Conservation (phyloP, 257 asterid species). For the Nicotiana tomentosiformis region DNA sequence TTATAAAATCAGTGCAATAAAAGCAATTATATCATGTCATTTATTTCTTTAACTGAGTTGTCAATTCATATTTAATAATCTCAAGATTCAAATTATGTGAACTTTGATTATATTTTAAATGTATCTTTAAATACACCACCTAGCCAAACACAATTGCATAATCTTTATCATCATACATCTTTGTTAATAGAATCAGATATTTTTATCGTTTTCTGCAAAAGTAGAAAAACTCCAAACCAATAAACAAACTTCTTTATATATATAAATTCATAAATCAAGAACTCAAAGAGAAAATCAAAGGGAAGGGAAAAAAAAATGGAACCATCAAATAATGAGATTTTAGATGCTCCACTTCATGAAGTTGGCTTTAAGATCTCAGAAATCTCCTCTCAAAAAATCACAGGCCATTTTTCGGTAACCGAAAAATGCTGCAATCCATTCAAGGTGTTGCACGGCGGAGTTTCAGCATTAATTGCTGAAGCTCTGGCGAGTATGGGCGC, state of each 20-base stretch:
- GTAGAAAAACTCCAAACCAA: neutral
- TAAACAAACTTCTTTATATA: neutral
- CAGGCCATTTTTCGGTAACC: constrained; percentile 53
- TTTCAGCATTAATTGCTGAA: constrained; percentile 33
- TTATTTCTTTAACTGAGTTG: neutral
- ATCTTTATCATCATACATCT: neutral
- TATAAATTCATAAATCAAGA: neutral
- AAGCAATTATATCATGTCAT: neutral
- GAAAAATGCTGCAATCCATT: constrained; percentile 62
- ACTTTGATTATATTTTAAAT: no score
- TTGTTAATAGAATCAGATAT: neutral
- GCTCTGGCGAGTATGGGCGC: constrained; percentile 40
- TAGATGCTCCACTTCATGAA: constrained; percentile 48
- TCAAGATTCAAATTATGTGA: no score
- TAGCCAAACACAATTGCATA: neutral
- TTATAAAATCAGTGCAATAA: neutral
- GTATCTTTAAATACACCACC: neutral
- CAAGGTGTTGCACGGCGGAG: constrained; percentile 41
- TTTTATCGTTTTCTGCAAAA: neutral
- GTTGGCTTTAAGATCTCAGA: constrained; percentile 62
- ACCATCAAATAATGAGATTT: constrained; percentile 29
- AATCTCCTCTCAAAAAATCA: constrained; percentile 41
- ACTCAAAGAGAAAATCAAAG: neutral
- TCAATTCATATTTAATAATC: neutral
- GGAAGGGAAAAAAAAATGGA: neutral